phyloP scores from a whole-genome alignment of 2,329 filamentous ascomycete genomes.

The Fusarium sp. region DNA sequence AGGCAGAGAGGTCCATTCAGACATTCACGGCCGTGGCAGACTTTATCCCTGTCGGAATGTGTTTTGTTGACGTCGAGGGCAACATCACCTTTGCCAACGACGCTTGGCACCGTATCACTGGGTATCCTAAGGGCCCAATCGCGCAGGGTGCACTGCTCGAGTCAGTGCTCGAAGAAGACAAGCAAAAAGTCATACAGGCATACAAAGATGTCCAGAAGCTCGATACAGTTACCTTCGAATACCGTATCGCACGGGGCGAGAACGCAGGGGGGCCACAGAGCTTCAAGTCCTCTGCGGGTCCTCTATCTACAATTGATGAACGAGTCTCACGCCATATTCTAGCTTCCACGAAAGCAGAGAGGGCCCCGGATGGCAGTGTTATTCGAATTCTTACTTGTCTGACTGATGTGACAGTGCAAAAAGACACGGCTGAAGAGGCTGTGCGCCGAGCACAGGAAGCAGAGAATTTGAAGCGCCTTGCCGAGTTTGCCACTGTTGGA shows the following conservation, averaged over 20 bases:
- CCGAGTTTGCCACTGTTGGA: constrained; percentile 68
- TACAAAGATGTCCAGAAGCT: constrained; percentile 59
- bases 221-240: constrained; percentile 63
- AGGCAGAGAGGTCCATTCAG: constrained; percentile 69
- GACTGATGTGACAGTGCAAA: constrained; percentile 67
- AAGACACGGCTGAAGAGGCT: constrained; percentile 64
- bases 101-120: constrained; percentile 71
- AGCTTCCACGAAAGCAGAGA: constrained; percentile 64
- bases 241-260: constrained; percentile 53
- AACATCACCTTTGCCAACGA: constrained; percentile 80
- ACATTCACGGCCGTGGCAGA: constrained; percentile 80
- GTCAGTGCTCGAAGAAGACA: constrained; percentile 64
- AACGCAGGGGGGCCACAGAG: constrained; percentile 4
- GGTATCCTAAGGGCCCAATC: constrained; percentile 56
- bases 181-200: constrained; percentile 56
- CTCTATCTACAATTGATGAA: constrained; percentile 45
- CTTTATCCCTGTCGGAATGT: constrained; percentile 81
- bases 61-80: constrained; percentile 76
- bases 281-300: constrained; percentile 40
- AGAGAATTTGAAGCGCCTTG: constrained; percentile 68
- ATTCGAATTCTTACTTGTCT: constrained; percentile 64
- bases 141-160: constrained; percentile 57
- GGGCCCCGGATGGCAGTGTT: constrained; percentile 59
- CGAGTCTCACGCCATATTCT: constrained; percentile 60
- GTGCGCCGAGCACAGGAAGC: constrained; percentile 65